Base-by-base conservation (phyloP, 1,284 basidiomycete genomes). In the Trametes polyzona region DNA sequence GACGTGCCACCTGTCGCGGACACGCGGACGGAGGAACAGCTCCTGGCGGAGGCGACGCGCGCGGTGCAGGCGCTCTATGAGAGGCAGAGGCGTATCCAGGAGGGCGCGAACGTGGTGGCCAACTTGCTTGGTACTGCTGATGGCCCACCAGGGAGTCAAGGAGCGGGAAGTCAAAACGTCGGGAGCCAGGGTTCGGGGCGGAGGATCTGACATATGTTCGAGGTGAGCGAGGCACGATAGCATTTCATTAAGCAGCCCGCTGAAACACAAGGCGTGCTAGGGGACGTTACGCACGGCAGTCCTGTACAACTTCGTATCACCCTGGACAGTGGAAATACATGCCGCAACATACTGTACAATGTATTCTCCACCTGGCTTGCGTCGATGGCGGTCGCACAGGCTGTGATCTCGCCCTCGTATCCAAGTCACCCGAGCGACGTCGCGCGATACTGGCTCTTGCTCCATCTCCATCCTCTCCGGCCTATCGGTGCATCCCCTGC, bases 51-150 rank as follows among this genome's bases (percentile, higher is more conserved):
- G 47, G 73, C 71, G 33, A 68, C 69, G 4, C 71, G 69, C 24
- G 69, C 73, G 5, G 74, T 81, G 10, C 73, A 77, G 62, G 63
- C 64, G 6, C 58, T 78, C 48, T 82, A 76, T 58, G 75, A 77
- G 19, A 63, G 69, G 35, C 70, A 76, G 12, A 74, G 75, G 49
- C 70, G 74, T 35, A 69, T 74, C 52, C 78, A 82, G 59, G 78
- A 80, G 51, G 76, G 74, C 46, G 76, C 76, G 5, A 67, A 67
- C 9, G 73, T 77, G 27, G 78, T 76, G 4, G 73, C 70, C 33
- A 78, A 75, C 50, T 56, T 74, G 47, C 56, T 75, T 47, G 57
- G 61, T n/a, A 64, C 60, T 2, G 52, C 58, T 17, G 71, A 72
- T 27, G 40, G 46, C 32, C 33, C 27, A 36, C 40, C 47, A 47